Base-by-base conservation (phyloP, 1,284 basidiomycete species). In the Ceratobasidium sp. region DNA sequence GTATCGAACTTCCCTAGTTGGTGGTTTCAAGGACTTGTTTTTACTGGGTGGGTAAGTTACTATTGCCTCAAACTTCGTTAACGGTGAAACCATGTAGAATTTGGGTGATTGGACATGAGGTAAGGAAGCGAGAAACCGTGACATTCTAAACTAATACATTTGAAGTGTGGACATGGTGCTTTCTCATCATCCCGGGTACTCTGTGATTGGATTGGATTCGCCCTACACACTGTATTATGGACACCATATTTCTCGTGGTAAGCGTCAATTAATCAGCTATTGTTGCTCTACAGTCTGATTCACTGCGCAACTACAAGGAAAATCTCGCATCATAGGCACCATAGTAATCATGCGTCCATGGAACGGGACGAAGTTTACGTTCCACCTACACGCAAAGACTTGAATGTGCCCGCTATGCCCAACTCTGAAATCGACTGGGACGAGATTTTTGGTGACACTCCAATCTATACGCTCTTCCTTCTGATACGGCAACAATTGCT, bases 71-170 rank as follows among this genome's bases (percentile, higher is more conserved):
- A 7, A 40, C 20, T 25, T 7, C 10, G 40, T 15, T 35, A 35
- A 42, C 27, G 57, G 31, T 55, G 38, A 38, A 35, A 56, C 29
- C 57, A 47, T 49, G 84, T 7, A 85, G 85, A 0, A 80, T 87
- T 45, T 87, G 85, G 85, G 85, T 86, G n/a, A 84, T 87, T 57
- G 85, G 85, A 25, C 85, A 86, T 70, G 85, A 87, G 76, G 84
- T 84, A 68, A 29, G 75, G 60, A 76, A 77, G 64, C 72, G 73
- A 17, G 76, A 76, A 5, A 77, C 77, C 76, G 2, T 42, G 8
- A 27, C 5, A 20, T 54, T 42, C 7, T 3, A 27, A 2, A 22
- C 47, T 64, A 12, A 64, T 5, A 29, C 8, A 4, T 15, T 49
- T 34, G 2, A 17, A 64, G 60, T 64, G 56, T 40, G 65, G 70